Conservation (phyloP, 2,329 filamentous ascomycete species). For the Cercospora nicotianae region DNA sequence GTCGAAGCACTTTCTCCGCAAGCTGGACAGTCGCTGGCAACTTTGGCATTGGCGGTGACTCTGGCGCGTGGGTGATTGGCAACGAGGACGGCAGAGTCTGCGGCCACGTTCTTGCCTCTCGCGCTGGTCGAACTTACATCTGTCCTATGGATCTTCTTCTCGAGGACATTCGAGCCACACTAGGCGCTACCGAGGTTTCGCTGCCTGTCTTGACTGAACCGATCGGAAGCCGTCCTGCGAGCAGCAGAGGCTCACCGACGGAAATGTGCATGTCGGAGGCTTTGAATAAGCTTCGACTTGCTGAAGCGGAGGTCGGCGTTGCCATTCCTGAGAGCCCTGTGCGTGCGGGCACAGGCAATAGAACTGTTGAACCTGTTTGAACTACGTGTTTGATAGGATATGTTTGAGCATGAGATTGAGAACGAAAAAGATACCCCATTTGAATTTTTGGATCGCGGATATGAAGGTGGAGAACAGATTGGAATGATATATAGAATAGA, state of each 20-base stretch:
- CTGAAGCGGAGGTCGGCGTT: slow-evolving; percentile 24
- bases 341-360: slow-evolving; percentile 12
- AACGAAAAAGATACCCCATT: not conserved
- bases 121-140: slow-evolving; percentile 76
- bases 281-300: slow-evolving; percentile 26
- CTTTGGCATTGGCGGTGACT: slow-evolving; percentile 76
- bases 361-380: slow-evolving; percentile 26
- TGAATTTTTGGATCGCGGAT: not conserved
- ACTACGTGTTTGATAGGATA: not conserved
- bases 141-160: slow-evolving; percentile 92
- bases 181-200: slow-evolving; percentile 68
- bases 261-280: slow-evolving; percentile 24
- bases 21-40: slow-evolving; percentile 64
- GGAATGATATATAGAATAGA: not conserved
- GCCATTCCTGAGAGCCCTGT: slow-evolving; percentile 23
- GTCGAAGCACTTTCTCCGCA: slow-evolving; percentile 75
- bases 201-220: slow-evolving; percentile 61
- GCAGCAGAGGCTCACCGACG: slow-evolving; percentile 12
- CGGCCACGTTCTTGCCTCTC: slow-evolving; percentile 84
- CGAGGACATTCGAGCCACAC: slow-evolving; percentile 76
- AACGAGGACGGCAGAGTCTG: slow-evolving; percentile 75
- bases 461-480: not conserved
- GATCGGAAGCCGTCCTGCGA: slow-evolving; percentile 6
- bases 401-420: not conserved
- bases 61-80: slow-evolving; percentile 89